These are phyloP conservation scores for Nitzschia putrida DNA, from an alignment of 108 stramenopile species.

Conservation along the genomic window DNA sequence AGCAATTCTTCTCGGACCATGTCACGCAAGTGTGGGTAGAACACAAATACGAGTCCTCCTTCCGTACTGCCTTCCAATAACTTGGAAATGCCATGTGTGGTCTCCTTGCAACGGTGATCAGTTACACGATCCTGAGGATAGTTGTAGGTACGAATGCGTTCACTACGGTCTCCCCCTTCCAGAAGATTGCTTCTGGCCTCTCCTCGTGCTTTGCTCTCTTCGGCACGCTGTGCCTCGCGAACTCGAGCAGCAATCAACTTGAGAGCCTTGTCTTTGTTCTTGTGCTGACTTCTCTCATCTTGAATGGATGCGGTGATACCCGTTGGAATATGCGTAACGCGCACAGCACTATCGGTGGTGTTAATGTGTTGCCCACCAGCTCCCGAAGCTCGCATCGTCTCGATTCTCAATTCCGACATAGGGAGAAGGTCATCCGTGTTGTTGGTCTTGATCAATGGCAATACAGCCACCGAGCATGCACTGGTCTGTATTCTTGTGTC, in stretches of 20 bases:
- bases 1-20: slow-evolving; percentile 74
- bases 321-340: slow-evolving; percentile 97
- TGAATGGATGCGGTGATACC: slow-evolving; percentile 95
- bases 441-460: slow-evolving; percentile 66
- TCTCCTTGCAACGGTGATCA: slow-evolving; percentile 90
- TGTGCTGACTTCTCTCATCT: slow-evolving; percentile 97
- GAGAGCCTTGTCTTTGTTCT: slow-evolving; percentile 93
- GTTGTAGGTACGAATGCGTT: slow-evolving; percentile 98
- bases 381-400: slow-evolving; percentile 90
- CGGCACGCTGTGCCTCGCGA: slow-evolving; percentile 53
- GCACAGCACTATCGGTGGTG: slow-evolving; percentile 97
- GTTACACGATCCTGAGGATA: slow-evolving; percentile 96
- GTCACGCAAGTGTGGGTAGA: slow-evolving; percentile 60
- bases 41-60: slow-evolving; percentile 64
- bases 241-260: slow-evolving; percentile 87
- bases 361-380: slow-evolving; percentile 66
- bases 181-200: slow-evolving; percentile 70
- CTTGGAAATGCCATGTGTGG: slow-evolving; percentile 64
- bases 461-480: slow-evolving; percentile 91
- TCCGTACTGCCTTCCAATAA: slow-evolving; percentile 53
- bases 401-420: slow-evolving; percentile 79
- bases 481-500: slow-evolving; percentile 92
- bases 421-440: slow-evolving; percentile 47
- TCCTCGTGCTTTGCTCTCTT: slow-evolving; percentile 54
- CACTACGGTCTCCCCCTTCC: slow-evolving; percentile 92